Percentiles rank a stretch among this genome's conserved stretches.
Evolutionary conservation across 2,329 filamentous ascomycete species (phyloP).

Genomic region (Madurella mycetomatis): DNA sequence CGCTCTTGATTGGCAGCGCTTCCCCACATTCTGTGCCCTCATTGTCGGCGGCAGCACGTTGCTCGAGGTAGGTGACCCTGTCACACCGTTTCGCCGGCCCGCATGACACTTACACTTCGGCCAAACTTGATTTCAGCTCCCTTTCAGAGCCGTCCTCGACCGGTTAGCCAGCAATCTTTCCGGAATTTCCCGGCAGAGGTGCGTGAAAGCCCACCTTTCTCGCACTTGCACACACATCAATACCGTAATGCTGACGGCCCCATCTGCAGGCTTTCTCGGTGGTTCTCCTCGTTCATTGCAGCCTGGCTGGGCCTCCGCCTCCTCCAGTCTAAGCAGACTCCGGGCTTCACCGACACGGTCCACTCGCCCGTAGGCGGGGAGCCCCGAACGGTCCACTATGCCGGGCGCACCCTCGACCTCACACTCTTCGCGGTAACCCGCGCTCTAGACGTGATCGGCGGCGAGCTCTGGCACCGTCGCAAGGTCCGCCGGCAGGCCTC

Average conservation of each 20-base stretch:
- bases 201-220: slow-evolving; percentile 17
- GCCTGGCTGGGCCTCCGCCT: slow-evolving; percentile 54
- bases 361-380: slow-evolving; percentile 24
- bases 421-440: slow-evolving; percentile 73
- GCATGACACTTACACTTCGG: not conserved
- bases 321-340: slow-evolving; percentile 52
- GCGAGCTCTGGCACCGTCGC: slow-evolving; percentile 58
- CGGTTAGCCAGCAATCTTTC: slow-evolving; percentile 27
- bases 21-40: slow-evolving; percentile 59
- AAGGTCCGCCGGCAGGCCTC: slow-evolving; percentile 40
- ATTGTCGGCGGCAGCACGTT: slow-evolving; percentile 57
- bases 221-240: not conserved
- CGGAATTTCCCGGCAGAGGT: slow-evolving; percentile 31
- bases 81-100: not conserved
- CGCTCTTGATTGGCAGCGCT: slow-evolving; percentile 52
- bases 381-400: slow-evolving; percentile 35
- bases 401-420: slow-evolving; percentile 74
- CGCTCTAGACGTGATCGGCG: slow-evolving; percentile 66
- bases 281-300: slow-evolving; percentile 54
- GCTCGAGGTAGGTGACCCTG: slow-evolving; percentile 46
- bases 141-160: slow-evolving; percentile 29
- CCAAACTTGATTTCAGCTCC: slow-evolving; percentile 26
- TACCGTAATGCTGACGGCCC: slow-evolving; percentile 1
- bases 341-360: slow-evolving; percentile 39
- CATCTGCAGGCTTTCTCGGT: slow-evolving; percentile 47